Conservation (phyloP, 2,329 filamentous ascomycete genomes). For the Alternaria gaisen region DNA sequence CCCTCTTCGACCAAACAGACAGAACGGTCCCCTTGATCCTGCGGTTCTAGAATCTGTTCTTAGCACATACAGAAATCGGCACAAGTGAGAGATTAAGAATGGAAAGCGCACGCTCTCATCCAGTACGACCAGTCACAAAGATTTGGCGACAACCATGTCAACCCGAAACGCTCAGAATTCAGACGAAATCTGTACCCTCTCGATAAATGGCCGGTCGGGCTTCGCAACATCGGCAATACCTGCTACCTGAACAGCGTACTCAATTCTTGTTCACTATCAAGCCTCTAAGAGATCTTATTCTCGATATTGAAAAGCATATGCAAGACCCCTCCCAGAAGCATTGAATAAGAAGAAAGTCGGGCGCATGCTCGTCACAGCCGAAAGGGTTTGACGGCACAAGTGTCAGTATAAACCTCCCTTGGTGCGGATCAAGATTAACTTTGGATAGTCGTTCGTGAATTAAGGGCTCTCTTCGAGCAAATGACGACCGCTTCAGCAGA, state of each 20-base stretch:
- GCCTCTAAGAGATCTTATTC: constrained; percentile 79
- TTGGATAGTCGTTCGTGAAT: constrained; percentile 74
- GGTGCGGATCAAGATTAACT: constrained; percentile 21
- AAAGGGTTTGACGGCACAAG: constrained; percentile 70
- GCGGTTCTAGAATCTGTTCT: constrained; percentile 46
- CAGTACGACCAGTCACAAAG: constrained; percentile 40
- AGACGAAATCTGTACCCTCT: constrained; percentile 42
- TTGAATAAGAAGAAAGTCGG: constrained; percentile 76
- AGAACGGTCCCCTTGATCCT: constrained; percentile 61
- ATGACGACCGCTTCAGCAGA: constrained; percentile 70
- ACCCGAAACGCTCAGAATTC: constrained; percentile 22
- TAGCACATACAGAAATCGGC: constrained; percentile 52
- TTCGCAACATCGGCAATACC: constrained; percentile 95
- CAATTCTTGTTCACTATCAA: constrained; percentile 94
- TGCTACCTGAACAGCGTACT: constrained; percentile 97
- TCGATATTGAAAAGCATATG: constrained; percentile 76
- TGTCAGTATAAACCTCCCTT: constrained; percentile 68
- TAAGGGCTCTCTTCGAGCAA: constrained; percentile 73
- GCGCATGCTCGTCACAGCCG: constrained; percentile 70
- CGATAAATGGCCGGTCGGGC: constrained; percentile 77
- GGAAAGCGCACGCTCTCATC: constrained; percentile 59
- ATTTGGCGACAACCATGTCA: constrained; percentile 24
- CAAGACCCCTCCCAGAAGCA: constrained; percentile 72
- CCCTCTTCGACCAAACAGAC: constrained; percentile 57
- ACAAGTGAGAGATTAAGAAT: constrained; percentile 57